Base-by-base conservation (phyloP, 2,329 filamentous ascomycete genomes). In the Neonectria neomacrospora region DNA sequence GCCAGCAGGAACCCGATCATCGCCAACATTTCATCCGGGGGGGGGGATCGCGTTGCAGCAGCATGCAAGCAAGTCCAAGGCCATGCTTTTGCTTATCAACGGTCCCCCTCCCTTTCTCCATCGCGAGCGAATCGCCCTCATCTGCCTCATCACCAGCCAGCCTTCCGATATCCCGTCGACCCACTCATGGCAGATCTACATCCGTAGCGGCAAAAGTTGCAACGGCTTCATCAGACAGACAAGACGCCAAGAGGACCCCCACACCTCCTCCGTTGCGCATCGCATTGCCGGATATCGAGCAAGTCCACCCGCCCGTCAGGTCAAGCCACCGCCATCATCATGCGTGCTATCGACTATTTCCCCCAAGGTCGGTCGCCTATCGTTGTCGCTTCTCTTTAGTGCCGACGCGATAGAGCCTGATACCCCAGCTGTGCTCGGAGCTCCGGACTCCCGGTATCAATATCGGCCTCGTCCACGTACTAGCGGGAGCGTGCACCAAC, bases 251-350 rank as follows among this genome's bases (percentile, higher is more conserved):
- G 53, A 48, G 44, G 26, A 47, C 23, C 44, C 62, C 66, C 66
- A 54, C 62, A 64, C 63, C 58, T 28, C 58, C 61, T 32, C 58
- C 61, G 45, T 66, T 54, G 28, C 56, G 48, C 60, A 55, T 54
- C 32, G 28, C 47, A 50, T 50, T 20, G n/a, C n/a, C 47, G n/a
- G 14, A 18, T 12, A 26, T 50, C n/a, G 28, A 50, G 22, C 22
- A 16, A 47, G 14, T 26, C 44, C 20, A 45, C 23, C 28, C 47
- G 30, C n/a, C 34, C 34, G 34, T 37, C 34, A 37, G 1, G 2
- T 50, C 47, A 32, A n/a, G 11, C 18, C 47, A 50, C 30, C n/a
- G 11, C 18, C 47, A 50, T 32, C 26, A 23, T 30, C 47, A 32
- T 32, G 6, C 18, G 7, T 34, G 4, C 34, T 37, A 14, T 12